Percentiles rank a stretch among this genome's conserved stretches.
These are phyloP conservation scores for Adansonia gregorii DNA, from an alignment of 441 rosid genomes.

Conservation along the genomic window DNA sequence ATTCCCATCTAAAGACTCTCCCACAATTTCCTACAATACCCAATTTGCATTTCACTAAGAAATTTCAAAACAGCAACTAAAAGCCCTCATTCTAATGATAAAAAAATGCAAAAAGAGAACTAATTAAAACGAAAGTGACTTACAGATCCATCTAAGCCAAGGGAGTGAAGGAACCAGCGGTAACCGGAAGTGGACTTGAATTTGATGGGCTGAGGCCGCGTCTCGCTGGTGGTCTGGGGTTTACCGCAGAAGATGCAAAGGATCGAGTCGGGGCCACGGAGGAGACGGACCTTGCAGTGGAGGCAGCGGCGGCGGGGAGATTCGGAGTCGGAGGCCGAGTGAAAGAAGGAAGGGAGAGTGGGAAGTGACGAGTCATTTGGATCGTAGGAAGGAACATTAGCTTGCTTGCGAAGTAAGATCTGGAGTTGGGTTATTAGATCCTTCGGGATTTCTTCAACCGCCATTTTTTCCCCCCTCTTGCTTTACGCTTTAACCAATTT, in stretches of 20 bases:
- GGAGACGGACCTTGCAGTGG: conserved; percentile 66
- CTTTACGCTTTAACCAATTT: background rate
- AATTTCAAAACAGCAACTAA: background rate
- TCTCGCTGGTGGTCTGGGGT: conserved; percentile 43
- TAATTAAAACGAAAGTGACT: conserved; percentile 21
- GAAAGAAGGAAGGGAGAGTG: conserved; percentile 47
- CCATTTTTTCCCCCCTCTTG: conserved; percentile 53
- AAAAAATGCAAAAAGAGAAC: background rate
- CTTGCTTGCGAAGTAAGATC: conserved; percentile 64
- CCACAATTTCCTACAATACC: conserved; percentile 69
- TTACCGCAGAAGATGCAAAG: conserved; percentile 84
- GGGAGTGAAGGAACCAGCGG: conserved; percentile 71
- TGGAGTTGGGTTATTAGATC: conserved; percentile 61
- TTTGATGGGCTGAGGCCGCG: conserved; percentile 66
- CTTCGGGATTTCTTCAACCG: conserved; percentile 59
- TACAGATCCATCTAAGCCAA: conserved; percentile 79
- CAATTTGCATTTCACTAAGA: background rate
- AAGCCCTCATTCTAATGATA: background rate
- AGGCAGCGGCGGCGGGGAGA: conserved; percentile 64
- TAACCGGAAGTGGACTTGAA: conserved; percentile 62
- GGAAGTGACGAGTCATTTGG: conserved; percentile 46
- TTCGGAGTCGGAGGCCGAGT: conserved; percentile 44
- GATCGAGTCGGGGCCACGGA: conserved; percentile 60
- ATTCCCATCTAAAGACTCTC: conserved; percentile 42
- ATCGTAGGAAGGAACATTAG: conserved; percentile 56